Base-by-base conservation (phyloP, 257 asterid genomes). In the Cynanchum wilfordii region DNA sequence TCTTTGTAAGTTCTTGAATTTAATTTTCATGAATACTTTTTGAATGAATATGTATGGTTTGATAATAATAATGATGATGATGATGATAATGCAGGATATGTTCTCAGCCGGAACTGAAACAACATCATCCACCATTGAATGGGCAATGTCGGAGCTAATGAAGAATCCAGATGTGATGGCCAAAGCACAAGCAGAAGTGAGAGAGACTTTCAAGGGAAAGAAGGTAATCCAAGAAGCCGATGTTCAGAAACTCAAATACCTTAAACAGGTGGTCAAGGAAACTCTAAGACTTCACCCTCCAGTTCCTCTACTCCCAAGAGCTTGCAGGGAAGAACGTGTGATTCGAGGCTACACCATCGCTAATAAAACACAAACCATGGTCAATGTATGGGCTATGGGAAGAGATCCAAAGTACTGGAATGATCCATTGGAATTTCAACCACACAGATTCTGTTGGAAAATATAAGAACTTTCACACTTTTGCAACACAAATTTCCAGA, bases 1-100 rank as follows among this genome's bases (percentile, higher is more conserved):
- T 84, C 9, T 75, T 74, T 11, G 83, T 84, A 70, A 77, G 81
- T 40, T 45, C 49, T 44, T n/a, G n/a, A n/a, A n/a, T n/a, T n/a
- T n/a, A n/a, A n/a, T n/a, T n/a, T n/a, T n/a, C n/a, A n/a, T n/a
- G n/a, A n/a, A n/a, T n/a, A n/a, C n/a, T n/a, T n/a, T n/a, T 12
- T 44, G 49, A 5, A 5, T 1, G 49, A 44, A 44, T n/a, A 44
- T 44, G 49, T 44, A 44, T 44, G 10, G 1, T 45, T 45, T 45
- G 51, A 45, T n/a, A n/a, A 45, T 8, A n/a, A n/a, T 45, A 45
- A 45, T 12, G 11, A 12, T 45, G 7, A 0, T 8, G 9, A 5
- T 57, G 27, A 22, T 15, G n/a, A n/a, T n/a, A n/a, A n/a, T n/a
- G n/a, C n/a, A n/a, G n/a, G n/a, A n/a, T n/a, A n/a, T 71, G 55